Conservation (phyloP, 148 eudicot species). For the Suaeda aralocaspica region DNA sequence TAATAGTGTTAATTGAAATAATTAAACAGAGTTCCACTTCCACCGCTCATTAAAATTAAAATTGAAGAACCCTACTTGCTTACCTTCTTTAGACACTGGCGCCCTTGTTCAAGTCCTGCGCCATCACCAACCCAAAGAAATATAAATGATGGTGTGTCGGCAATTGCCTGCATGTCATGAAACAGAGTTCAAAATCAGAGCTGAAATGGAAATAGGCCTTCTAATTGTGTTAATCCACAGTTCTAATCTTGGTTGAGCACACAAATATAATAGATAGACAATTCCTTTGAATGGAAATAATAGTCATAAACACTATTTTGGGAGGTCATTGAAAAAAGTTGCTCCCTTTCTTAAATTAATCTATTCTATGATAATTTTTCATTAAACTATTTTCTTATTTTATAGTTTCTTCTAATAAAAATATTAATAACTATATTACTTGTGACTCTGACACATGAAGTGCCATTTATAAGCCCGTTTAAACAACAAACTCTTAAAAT, state of each 20-base stretch:
- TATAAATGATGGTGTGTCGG: slow-evolving; percentile 95
- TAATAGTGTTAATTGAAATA: neutral
- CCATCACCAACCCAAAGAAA: slow-evolving; percentile 99
- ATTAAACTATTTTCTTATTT: too few species aligned
- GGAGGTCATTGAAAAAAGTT: neutral
- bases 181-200: neutral
- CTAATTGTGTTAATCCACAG: neutral
- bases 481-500: neutral
- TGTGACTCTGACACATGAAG: too few species aligned
- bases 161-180: slow-evolving; percentile 62
- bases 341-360: neutral
- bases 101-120: slow-evolving; percentile 94
- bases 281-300: neutral
- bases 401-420: too few species aligned
- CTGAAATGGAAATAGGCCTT: slow-evolving; percentile 1
- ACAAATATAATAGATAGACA: neutral
- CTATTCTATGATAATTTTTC: neutral
- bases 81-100: slow-evolving; percentile 95
- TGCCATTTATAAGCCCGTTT: too few species aligned
- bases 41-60: too few species aligned
- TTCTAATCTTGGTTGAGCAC: neutral
- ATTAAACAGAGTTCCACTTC: too few species aligned
- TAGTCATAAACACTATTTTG: neutral
- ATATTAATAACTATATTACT: too few species aligned
- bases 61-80: too few species aligned